A percentile compares a stretch with the other conserved stretches of the same genome.
Evolutionary conservation across 2,329 filamentous ascomycete genomes (phyloP).

Genomic region (Fusarium sacchari): DNA sequence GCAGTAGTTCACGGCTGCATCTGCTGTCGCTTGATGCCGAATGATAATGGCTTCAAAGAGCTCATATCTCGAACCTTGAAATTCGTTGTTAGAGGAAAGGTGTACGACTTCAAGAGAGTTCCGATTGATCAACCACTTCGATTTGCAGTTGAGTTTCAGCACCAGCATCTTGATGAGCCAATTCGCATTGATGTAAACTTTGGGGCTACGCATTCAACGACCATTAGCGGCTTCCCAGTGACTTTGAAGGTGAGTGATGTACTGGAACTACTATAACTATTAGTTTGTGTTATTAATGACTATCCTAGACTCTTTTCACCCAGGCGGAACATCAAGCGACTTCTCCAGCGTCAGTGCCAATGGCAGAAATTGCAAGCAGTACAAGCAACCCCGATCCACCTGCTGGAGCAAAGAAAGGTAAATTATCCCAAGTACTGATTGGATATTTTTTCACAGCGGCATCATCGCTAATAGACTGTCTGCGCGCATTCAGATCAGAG

Average conservation of each 20-base stretch:
- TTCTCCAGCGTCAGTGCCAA: not conserved
- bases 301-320: not conserved
- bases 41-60: not conserved
- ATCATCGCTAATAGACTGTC: not conserved
- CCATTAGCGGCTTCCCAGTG: not conserved
- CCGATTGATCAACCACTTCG: not conserved
- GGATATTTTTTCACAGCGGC: too few species aligned
- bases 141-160: not conserved
- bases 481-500: not conserved
- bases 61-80: not conserved
- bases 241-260: not conserved
- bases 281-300: not conserved
- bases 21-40: not conserved
- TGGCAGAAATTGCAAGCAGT: not conserved
- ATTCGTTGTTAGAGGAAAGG: not conserved
- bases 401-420: not conserved
- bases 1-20: not conserved
- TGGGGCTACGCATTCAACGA: not conserved
- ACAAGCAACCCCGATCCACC: not conserved
- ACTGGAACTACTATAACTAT: rapidly evolving
- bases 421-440: not conserved
- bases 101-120: not conserved
- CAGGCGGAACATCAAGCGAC: not conserved
- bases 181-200: not conserved
- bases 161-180: not conserved